Conservation (phyloP, 2,329 filamentous ascomycete species). For the Phialophora verrucosa region DNA sequence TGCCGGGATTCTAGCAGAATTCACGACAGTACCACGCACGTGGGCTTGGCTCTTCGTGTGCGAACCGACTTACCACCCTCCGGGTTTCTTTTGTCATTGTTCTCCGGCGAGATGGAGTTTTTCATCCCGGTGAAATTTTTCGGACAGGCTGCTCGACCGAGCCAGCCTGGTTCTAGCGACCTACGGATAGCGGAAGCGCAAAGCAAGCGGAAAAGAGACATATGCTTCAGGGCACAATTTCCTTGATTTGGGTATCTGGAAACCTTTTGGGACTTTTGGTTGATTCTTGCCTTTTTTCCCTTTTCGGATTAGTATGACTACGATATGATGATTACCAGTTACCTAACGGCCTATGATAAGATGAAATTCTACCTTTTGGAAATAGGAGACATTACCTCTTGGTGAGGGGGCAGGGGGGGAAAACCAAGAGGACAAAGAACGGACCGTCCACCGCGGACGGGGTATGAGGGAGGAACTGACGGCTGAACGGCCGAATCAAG, state of each 20-base stretch:
- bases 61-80: not conserved
- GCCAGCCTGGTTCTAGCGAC: conserved; percentile 40
- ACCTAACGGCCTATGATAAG: conserved; percentile 21
- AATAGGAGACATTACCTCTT: not conserved
- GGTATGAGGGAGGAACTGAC: not conserved
- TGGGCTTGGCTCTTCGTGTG: not conserved
- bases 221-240: conserved; percentile 36
- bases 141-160: conserved; percentile 5
- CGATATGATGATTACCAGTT: conserved; percentile 23
- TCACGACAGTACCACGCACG: not conserved
- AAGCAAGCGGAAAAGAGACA: conserved; percentile 36
- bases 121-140: conserved; percentile 1
- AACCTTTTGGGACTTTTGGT: conserved; percentile 6
- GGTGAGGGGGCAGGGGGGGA: not conserved
- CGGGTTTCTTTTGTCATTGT: conserved; percentile 6
- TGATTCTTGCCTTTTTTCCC: not conserved
- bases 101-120: not conserved
- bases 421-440: not conserved
- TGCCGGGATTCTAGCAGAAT: not conserved
- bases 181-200: conserved; percentile 4
- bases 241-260: conserved; percentile 22
- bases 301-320: conserved; percentile 22
- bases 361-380: conserved; percentile 13
- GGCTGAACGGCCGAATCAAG: not conserved
- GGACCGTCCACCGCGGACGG: not conserved